Evolutionary conservation across 2,329 filamentous ascomycete species (phyloP).

Genomic region (Albophoma yamanashiensis): DNA sequence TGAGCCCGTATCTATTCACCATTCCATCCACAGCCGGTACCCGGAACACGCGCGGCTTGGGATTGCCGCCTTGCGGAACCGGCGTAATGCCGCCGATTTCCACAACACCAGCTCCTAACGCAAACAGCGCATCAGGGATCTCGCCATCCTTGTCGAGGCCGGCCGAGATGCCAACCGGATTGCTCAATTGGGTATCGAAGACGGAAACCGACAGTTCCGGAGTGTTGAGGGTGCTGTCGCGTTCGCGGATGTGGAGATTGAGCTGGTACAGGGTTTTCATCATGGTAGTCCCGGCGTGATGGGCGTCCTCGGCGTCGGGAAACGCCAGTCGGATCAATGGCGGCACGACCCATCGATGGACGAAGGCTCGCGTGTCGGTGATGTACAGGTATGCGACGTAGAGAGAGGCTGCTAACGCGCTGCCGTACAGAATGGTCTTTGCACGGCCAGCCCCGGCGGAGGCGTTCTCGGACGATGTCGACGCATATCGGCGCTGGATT

Average conservation of each 20-base stretch:
- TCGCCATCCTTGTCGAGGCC: slow-evolving; percentile 93
- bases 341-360: slow-evolving; percentile 58
- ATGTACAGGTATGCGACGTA: slow-evolving; percentile 52
- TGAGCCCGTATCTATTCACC: slow-evolving; percentile 93
- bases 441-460: slow-evolving; percentile 17
- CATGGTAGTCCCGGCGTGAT: slow-evolving; percentile 62
- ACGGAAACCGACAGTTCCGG: slow-evolving; percentile 36
- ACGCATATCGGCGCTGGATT: slow-evolving; percentile 19
- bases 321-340: slow-evolving; percentile 55
- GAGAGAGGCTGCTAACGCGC: slow-evolving; percentile 28
- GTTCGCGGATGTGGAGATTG: slow-evolving; percentile 73
- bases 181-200: slow-evolving; percentile 67
- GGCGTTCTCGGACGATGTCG: slow-evolving; percentile 17
- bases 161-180: slow-evolving; percentile 90
- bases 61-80: slow-evolving; percentile 78
- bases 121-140: slow-evolving; percentile 75
- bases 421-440: slow-evolving; percentile 28
- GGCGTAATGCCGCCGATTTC: slow-evolving; percentile 90
- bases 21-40: slow-evolving; percentile 74
- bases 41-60: slow-evolving; percentile 78
- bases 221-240: slow-evolving; percentile 33
- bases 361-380: slow-evolving; percentile 64
- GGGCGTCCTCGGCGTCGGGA: slow-evolving; percentile 82
- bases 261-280: slow-evolving; percentile 65
- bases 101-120: slow-evolving; percentile 73